Conservation (phyloP, 2,329 filamentous ascomycete species). For the Penicillium sp. region DNA sequence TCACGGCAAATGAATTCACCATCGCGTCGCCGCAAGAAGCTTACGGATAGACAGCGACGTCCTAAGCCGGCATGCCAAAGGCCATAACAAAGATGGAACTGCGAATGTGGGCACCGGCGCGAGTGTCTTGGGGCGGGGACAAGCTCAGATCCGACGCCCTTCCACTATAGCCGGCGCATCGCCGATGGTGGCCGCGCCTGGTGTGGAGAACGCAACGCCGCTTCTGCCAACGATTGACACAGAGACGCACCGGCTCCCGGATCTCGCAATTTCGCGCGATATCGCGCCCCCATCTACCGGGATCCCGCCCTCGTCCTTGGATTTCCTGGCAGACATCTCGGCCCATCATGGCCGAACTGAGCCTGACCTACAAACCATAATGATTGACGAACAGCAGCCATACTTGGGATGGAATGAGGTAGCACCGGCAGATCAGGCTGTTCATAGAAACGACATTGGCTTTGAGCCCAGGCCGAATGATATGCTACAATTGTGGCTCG, state of each 20-base stretch:
- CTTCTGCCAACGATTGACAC: constrained; percentile 16
- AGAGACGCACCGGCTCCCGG: constrained; percentile 17
- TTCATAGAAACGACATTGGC: constrained; percentile 20
- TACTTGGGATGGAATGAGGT: constrained; percentile 35
- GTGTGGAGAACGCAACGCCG: constrained; percentile 13
- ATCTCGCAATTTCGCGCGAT: constrained; percentile 22
- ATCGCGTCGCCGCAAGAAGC: constrained; percentile 2
- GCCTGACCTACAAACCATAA: constrained; percentile 27
- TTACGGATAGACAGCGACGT: constrained; percentile 43
- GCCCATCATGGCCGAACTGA: constrained; percentile 34
- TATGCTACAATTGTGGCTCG: constrained; percentile 38
- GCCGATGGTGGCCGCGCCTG: constrained; percentile 8
- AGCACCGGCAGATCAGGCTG: constrained; percentile 19
- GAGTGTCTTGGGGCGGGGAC: constrained; percentile 28
- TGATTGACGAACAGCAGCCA: constrained; percentile 29
- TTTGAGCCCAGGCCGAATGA: constrained; percentile 32
- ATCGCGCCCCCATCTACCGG: constrained; percentile 30
- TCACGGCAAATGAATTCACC: constrained; percentile 1
- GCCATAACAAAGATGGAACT: constrained; percentile 40
- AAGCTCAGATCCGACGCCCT: constrained; percentile 28
- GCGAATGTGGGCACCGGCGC: constrained; percentile 25
- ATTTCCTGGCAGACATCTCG: constrained; percentile 41
- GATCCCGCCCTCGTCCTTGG: constrained; percentile 38
- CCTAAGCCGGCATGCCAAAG: constrained; percentile 52
- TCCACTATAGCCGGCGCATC: constrained; percentile 15